Evolutionary conservation across 148 eudicot genomes (phyloP).

Genomic region (Rhododendron simsii): DNA sequence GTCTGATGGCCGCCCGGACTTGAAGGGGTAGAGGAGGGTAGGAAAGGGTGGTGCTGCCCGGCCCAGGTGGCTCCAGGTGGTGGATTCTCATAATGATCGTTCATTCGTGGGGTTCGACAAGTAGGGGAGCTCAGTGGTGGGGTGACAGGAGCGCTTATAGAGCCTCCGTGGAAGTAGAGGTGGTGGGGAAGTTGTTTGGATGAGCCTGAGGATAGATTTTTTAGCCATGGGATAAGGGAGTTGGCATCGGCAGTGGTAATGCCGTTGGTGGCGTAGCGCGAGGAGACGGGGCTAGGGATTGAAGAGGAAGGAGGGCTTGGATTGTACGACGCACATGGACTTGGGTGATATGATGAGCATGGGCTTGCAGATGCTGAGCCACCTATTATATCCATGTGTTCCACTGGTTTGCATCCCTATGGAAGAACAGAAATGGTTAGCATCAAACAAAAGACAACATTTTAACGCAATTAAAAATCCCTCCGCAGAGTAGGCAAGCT

Average conservation of each 20-base stretch:
- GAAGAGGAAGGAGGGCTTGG: conserved; percentile 89
- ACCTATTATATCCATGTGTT: conserved; percentile 56
- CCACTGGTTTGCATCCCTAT: conserved; percentile 85
- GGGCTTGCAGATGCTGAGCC: conserved; percentile 77
- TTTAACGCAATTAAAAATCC: background rate
- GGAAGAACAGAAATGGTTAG: conserved; percentile 1
- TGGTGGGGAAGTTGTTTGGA: conserved; percentile 59
- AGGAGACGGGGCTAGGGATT: conserved; percentile 70
- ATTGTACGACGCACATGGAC: conserved; percentile 82
- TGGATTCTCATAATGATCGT: conserved; percentile 58
- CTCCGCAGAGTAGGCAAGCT: background rate
- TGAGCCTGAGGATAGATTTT: conserved; percentile 76
- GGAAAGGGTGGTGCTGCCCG: conserved; percentile 45
- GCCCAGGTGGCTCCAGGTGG: conserved; percentile 58
- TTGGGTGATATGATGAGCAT: conserved; percentile 81
- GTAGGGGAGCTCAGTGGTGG: conserved; percentile 94
- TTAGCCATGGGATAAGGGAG: conserved; percentile 96
- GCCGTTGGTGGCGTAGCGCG: conserved; percentile 34
- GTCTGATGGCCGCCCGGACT: conserved; percentile 65
- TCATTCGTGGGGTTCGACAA: conserved; percentile 64
- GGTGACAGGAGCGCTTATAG: conserved; percentile 96
- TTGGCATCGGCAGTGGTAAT: conserved; percentile 55
- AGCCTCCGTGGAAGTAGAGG: conserved; percentile 63
- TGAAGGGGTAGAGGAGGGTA: conserved; percentile 74
- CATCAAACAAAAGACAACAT: conserved; percentile 8